Percentiles rank a stretch among this genome's conserved stretches.
phyloP scores from a whole-genome alignment of 306 rosid genomes.

The Prunus armeniaca region DNA sequence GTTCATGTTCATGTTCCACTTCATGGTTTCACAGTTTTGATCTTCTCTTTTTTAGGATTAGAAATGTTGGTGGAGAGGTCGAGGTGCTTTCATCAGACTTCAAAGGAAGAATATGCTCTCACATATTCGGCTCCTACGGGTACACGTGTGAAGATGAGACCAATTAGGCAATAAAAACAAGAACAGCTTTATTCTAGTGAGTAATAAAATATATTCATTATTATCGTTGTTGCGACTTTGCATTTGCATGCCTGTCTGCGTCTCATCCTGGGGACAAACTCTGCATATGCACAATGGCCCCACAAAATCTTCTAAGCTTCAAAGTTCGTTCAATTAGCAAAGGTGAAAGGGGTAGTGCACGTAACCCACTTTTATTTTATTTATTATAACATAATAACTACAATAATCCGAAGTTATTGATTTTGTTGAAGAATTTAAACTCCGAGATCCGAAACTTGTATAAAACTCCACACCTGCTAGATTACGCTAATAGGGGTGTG shows the following conservation, averaged over 20 bases:
- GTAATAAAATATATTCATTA: background rate
- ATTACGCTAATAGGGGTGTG: no score
- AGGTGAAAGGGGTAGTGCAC: background rate
- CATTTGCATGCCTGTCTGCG: constrained; percentile 6
- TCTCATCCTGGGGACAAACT: background rate
- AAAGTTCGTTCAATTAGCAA: background rate
- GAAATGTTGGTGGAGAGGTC: constrained; percentile 12
- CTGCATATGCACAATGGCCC: constrained; percentile 33
- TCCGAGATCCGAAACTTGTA: no score
- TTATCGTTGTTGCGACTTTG: background rate
- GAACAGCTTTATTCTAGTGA: background rate
- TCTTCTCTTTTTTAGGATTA: background rate
- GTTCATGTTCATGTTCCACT: background rate
- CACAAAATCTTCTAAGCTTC: constrained; percentile 37
- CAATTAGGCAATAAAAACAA: background rate
- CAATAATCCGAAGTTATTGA: no score
- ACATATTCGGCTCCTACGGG: constrained; percentile 27
- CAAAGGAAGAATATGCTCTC: constrained; percentile 33
- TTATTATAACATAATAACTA: background rate
- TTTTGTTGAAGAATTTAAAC: no score
- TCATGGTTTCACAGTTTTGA: background rate
- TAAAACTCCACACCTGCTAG: no score
- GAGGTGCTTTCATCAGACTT: background rate
- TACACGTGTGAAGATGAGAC: constrained; percentile 2
- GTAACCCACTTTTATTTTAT: background rate